Conservation (phyloP, 2,329 filamentous ascomycete species). For the Arthroderma uncinatum region DNA sequence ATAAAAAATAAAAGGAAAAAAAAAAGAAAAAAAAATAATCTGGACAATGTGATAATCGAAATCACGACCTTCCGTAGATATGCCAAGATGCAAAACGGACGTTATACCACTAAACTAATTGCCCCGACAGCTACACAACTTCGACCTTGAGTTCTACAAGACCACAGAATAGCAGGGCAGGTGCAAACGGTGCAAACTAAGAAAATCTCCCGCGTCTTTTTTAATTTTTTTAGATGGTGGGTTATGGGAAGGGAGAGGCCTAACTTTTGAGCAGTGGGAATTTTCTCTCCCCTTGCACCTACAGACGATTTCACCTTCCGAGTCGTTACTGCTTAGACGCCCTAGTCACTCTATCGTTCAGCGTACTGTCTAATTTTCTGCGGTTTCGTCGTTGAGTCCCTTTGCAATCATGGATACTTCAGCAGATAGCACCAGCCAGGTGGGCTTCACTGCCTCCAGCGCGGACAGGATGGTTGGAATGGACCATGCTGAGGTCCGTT, state of each 20-base stretch:
- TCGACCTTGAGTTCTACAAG: too few relatives aligned
- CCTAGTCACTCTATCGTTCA: background rate
- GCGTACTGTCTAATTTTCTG: too few relatives aligned
- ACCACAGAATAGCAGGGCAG: too few relatives aligned
- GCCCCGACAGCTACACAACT: too few relatives aligned
- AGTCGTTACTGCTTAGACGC: background rate
- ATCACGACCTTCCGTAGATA: constrained; percentile 19
- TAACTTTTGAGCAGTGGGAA: background rate
- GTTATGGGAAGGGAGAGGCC: background rate
- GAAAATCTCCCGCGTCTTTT: constrained; percentile 3
- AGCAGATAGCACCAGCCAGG: background rate
- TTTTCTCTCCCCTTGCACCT: background rate
- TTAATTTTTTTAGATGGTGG: background rate
- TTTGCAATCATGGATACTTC: background rate
- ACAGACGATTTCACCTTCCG: background rate
- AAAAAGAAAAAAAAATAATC: constrained; percentile 10
- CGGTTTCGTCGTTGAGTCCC: too few relatives aligned
- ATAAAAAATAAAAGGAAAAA: constrained; percentile 10
- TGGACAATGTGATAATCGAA: constrained; percentile 22
- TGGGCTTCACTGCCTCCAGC: constrained; percentile 20
- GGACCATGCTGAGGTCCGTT: constrained; percentile 94
- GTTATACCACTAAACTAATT: constrained; percentile 21
- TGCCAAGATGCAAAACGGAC: constrained; percentile 19
- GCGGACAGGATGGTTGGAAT: constrained; percentile 47
- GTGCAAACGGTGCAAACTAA: background rate